Evolutionary conservation across 1,139 yeast species (phyloP).

Genomic region (Pichia sp.): DNA sequence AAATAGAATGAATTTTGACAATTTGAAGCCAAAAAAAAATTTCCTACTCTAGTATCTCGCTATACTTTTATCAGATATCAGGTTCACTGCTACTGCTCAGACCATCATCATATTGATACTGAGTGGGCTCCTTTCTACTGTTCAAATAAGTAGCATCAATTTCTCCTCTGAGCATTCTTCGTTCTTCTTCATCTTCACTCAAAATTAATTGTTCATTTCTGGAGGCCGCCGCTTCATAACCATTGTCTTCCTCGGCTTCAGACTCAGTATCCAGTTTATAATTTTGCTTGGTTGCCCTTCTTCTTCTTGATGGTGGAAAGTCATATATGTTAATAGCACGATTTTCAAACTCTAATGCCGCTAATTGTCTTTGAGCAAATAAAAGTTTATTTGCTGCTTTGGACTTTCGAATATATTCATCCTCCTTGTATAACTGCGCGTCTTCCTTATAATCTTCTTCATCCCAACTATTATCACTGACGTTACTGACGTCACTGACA

Average conservation of each 20-base stretch:
- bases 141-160: conserved; percentile 9
- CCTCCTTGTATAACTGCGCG: background rate
- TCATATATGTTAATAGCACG: conserved; percentile 7
- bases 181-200: conserved; percentile 15
- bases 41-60: too few species aligned
- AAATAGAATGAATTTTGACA: too few species aligned
- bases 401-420: background rate
- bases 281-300: conserved; percentile 12
- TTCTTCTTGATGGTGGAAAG: conserved; percentile 5
- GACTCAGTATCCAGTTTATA: conserved; percentile 8
- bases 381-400: conserved; percentile 1
- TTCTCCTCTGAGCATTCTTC: conserved; percentile 12
- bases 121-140: background rate
- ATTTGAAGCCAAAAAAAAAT: too few species aligned
- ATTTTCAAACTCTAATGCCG: conserved; percentile 11
- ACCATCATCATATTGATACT: background rate
- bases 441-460: background rate
- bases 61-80: background rate
- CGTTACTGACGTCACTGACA: background rate
- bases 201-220: conserved; percentile 13
- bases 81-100: background rate
- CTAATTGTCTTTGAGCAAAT: conserved; percentile 6
- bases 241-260: conserved; percentile 1
- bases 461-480: background rate
- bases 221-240: conserved; percentile 12